Base-by-base conservation (phyloP, 345 rosid genomes). In the Iberis pinnata region DNA sequence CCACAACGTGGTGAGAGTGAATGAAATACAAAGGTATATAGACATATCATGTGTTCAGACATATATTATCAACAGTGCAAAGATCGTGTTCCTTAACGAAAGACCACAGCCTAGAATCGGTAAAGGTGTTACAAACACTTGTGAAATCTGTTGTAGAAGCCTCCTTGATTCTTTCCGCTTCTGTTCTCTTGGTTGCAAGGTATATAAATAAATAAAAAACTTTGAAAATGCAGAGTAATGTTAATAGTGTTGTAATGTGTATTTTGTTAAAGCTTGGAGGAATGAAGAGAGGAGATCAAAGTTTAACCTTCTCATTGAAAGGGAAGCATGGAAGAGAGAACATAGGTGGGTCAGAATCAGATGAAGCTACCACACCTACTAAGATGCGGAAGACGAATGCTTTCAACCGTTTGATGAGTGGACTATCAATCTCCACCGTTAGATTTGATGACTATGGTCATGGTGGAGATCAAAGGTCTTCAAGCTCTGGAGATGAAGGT, bases 31-130 rank as follows among this genome's bases (percentile, higher is more conserved):
- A 69, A 89, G 73, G 74, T 81, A 64, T 65, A 78, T 89, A 36
- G 97, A 89, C 63, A 85, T 81, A 22, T 73, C 97, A 1, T 75
- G 83, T 14, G 87, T 89, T 35, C 97, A 89, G 78, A 89, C 97
- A 10, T 89, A 89, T 73, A 74, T 85, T 10, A 89, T 89, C 70
- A 89, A 89, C 59, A 89, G 97, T 19, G 95, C 97, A 57, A 89
- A 83, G 77, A 83, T 85, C 29, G 89, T 85, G 53, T 89, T 89
- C 63, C 76, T 89, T 15, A 89, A 89, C 26, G 89, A 79, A 73
- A 69, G 97, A 45, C 97, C 95, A 16, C 97, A 89, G 57, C 89
- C 89, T 1, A 75, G 97, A 79, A 93, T 87, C 8, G 97, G 93
- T 1, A 89, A 89, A 56, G 97, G 97, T 4, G 97, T 86, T 64